Conservation (phyloP, 441 rosid species). For the Viola pubescens region DNA sequence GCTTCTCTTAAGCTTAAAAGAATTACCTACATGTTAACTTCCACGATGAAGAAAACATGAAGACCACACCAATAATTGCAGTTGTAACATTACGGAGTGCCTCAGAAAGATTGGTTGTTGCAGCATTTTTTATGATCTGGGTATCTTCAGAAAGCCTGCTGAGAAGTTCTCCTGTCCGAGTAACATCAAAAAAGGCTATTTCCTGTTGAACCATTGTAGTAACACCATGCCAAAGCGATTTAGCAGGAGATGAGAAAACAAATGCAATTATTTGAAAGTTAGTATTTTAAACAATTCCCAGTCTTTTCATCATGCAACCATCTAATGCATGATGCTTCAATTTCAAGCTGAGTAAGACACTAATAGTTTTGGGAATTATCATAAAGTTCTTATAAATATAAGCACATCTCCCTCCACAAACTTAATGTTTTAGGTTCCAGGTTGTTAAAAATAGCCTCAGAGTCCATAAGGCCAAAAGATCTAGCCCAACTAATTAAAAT, state of each 20-base stretch:
- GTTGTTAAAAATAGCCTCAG: too few species aligned
- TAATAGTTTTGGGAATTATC: too few species aligned
- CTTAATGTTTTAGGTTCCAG: too few species aligned
- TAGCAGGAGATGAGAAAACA: too few species aligned
- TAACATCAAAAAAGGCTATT: conserved; percentile 86
- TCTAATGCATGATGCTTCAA: neutral
- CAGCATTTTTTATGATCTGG: conserved; percentile 92
- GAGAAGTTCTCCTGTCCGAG: conserved; percentile 88
- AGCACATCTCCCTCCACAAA: too few species aligned
- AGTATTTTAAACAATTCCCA: neutral
- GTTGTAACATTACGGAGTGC: conserved; percentile 78
- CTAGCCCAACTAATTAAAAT: too few species aligned
- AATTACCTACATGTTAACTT: conserved; percentile 64
- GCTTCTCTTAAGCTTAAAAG: conserved; percentile 1
- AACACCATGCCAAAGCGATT: neutral
- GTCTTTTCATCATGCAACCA: neutral
- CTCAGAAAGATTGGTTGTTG: conserved; percentile 93
- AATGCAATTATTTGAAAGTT: neutral
- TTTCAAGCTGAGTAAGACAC: too few species aligned
- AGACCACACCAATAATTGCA: conserved; percentile 66
- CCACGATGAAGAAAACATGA: conserved; percentile 94
- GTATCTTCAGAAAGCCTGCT: conserved; percentile 95
- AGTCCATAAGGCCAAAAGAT: too few species aligned
- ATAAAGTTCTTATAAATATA: too few species aligned
- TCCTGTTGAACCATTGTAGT: conserved; percentile 41